Evolutionary conservation across 495 filamentous ascomycete genomes (phyloP), one percentile per base, ranked within the genome.

Genomic region (Acidiella bohemica): DNA sequence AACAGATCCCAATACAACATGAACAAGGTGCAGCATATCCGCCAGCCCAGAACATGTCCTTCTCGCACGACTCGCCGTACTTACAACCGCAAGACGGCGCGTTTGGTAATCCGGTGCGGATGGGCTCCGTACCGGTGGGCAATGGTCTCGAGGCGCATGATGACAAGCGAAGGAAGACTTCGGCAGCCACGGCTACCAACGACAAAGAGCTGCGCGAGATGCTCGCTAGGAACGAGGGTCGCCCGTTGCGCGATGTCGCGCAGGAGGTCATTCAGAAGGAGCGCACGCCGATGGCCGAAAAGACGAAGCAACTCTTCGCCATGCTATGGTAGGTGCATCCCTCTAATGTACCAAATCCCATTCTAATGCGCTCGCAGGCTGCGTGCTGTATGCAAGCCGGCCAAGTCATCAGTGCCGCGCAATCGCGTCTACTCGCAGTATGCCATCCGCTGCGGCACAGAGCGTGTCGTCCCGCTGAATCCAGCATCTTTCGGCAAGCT

Each of bases 401-500:
- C 79, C 11, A 83, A 75, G 57, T 76, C 75, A 24, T 84, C 92
- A 11, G 90, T 96, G 0, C 84, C 90, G 10, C 72, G 92, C 42
- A 86, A 84, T 42, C 75, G 88, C 22, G 90, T 97, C 1, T 97
- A 94, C 59, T 79, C 87, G 23, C 84, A 81, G 53, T 97, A 97
- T 59, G 87, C 86, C 26, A 76, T 78, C 24, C 74, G 81, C 45
- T 97, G 90, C 58, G 85, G 81, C 18, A 92, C 77, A 5, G 86
- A 97, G 51, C 73, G 85, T 53, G 90, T 97, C 30, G 84, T 85
- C 3, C 82, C 92, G 3, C 52, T 97, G 39, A 97, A 97, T 51
- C 86, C 92, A 22, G 90, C 90, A 5, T 95, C 87, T 5, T 97
- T 97, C 63, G 90, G 90, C 23, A 97, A 97, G 57, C 73, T 96